Evolutionary conservation across 2,329 filamentous ascomycete genomes (phyloP).

Genomic region (Cryphonectria naterciae): DNA sequence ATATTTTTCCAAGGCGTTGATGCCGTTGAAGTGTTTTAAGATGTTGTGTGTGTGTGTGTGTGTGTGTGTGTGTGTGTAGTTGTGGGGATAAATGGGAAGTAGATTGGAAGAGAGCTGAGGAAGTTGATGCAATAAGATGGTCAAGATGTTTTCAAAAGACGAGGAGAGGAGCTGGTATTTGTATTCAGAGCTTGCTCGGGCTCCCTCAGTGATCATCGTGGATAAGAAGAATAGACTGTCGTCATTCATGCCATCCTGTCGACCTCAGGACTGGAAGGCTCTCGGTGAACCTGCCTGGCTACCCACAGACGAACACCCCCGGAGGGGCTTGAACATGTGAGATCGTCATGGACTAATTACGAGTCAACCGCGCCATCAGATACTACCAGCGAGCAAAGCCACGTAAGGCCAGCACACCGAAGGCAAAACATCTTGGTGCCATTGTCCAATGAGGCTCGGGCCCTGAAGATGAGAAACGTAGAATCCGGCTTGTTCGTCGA

Average conservation of each 20-base stretch:
- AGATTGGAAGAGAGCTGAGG: background rate
- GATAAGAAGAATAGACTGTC: background rate
- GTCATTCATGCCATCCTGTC: background rate
- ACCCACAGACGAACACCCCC: background rate
- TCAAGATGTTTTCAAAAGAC: background rate
- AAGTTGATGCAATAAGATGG: background rate
- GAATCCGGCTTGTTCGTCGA: background rate
- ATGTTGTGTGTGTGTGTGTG: background rate
- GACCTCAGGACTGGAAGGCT: background rate
- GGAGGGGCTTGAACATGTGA: background rate
- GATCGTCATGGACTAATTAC: constrained; percentile 6
- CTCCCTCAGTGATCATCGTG: background rate
- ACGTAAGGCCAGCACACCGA: background rate
- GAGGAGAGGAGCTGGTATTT: background rate
- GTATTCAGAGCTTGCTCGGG: background rate
- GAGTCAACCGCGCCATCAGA: background rate
- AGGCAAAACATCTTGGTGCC: background rate
- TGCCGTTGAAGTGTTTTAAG: background rate
- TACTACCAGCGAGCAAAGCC: background rate
- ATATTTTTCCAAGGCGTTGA: background rate
- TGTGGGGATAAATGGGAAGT: background rate
- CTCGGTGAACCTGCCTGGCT: background rate
- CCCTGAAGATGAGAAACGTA: background rate
- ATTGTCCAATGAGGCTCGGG: constrained; percentile 2
- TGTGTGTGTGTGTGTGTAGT: no score